Conservation (phyloP, 2,329 filamentous ascomycete species). For the Sporothrix curviconia region DNA sequence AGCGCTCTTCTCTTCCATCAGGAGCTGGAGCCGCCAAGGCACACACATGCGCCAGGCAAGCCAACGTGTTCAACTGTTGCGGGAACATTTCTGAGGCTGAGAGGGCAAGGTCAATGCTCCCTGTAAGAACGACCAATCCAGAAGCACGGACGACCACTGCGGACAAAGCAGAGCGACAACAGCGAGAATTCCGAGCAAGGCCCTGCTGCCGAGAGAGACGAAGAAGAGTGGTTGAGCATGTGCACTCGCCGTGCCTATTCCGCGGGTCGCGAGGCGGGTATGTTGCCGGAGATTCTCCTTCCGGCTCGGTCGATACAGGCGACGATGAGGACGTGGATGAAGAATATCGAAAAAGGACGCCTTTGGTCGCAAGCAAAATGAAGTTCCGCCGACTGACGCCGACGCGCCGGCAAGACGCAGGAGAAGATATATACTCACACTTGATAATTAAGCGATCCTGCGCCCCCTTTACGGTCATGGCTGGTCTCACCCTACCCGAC, state of each 20-base stretch:
- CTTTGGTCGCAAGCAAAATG: conserved; percentile 15
- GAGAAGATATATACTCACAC: too few relatives aligned
- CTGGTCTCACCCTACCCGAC: conserved; percentile 29
- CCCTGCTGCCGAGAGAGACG: conserved; percentile 8
- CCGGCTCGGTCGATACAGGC: conserved; percentile 57
- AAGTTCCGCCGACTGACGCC: conserved; percentile 27
- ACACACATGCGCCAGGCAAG: conserved; percentile 34
- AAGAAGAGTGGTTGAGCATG: conserved; percentile 36
- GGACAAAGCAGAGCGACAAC: conserved; percentile 6
- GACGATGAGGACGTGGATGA: conserved; percentile 56
- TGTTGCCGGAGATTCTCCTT: conserved; percentile 76
- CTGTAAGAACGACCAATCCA: neutral
- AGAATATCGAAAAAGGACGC: conserved; percentile 12
- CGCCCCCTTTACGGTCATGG: too few relatives aligned
- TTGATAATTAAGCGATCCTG: too few relatives aligned
- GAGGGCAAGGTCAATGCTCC: conserved; percentile 11
- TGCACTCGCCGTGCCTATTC: conserved; percentile 61
- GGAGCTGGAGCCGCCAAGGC: conserved; percentile 34
- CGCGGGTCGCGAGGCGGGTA: conserved; percentile 55
- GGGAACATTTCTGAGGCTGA: conserved; percentile 30
- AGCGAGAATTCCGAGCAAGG: neutral
- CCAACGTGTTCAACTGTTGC: conserved; percentile 32
- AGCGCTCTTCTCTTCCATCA: conserved; percentile 46
- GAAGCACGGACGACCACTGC: neutral
- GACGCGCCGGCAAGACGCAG: too few relatives aligned